Evolutionary conservation across 2,329 filamentous ascomycete genomes (phyloP).

Genomic region (Mycocentrospora acerina): DNA sequence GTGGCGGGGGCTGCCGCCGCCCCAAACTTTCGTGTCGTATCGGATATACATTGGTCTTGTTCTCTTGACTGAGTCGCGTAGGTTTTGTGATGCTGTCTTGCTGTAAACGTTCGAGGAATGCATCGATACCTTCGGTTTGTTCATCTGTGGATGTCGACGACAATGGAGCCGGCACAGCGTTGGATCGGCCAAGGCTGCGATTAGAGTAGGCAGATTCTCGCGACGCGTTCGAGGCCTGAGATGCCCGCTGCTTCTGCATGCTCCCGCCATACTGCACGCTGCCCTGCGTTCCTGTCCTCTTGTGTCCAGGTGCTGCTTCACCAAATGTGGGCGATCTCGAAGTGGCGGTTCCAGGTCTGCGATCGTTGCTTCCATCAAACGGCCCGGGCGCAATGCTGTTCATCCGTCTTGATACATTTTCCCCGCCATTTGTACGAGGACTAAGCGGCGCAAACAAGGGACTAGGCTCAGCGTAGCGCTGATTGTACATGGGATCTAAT

Average conservation of each 20-base stretch:
- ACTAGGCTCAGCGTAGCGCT: slow-evolving; percentile 35
- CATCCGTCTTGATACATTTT: slow-evolving; percentile 61
- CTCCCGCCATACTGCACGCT: slow-evolving; percentile 33
- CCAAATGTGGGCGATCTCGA: slow-evolving; percentile 20
- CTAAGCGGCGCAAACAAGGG: slow-evolving; percentile 52
- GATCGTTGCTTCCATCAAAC: slow-evolving; percentile 54
- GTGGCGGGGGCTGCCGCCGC: slow-evolving; percentile 18
- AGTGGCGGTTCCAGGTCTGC: slow-evolving; percentile 38
- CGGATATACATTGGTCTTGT: slow-evolving; percentile 21
- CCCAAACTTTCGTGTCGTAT: slow-evolving; percentile 25
- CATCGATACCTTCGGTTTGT: slow-evolving; percentile 39
- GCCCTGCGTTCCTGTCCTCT: slow-evolving; percentile 38
- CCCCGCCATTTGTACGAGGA: slow-evolving; percentile 47
- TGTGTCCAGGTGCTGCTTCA: slow-evolving; percentile 33
- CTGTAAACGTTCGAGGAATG: slow-evolving; percentile 40
- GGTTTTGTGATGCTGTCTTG: slow-evolving; percentile 27
- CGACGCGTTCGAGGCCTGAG: slow-evolving; percentile 33
- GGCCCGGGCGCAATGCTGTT: slow-evolving; percentile 67
- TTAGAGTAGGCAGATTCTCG: slow-evolving; percentile 34
- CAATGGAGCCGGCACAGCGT: neutral
- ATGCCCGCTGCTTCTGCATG: slow-evolving; percentile 28
- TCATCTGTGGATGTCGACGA: slow-evolving; percentile 16
- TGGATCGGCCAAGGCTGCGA: slow-evolving; percentile 25
- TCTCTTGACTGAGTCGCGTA: slow-evolving; percentile 16
- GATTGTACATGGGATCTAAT: slow-evolving; percentile 25